Conservation (phyloP, 2,329 filamentous ascomycete species). For the Pseudonectria buxi region DNA sequence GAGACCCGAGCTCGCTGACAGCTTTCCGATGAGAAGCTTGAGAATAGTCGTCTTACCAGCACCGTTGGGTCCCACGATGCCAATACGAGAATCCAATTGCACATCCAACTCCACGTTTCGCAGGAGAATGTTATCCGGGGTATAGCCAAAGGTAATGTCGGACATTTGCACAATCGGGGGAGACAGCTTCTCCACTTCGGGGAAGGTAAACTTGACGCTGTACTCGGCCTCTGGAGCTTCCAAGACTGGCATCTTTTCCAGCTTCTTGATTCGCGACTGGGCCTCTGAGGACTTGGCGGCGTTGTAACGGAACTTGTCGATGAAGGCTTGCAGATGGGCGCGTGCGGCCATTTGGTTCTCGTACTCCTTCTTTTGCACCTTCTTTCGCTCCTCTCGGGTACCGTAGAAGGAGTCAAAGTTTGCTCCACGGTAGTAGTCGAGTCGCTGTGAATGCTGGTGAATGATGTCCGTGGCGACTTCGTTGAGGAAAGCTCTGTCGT, state of each 20-base stretch:
- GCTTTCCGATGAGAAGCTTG: slow-evolving; percentile 88
- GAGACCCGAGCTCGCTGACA: slow-evolving; percentile 68
- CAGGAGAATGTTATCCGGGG: slow-evolving; percentile 69
- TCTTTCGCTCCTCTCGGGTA: slow-evolving; percentile 92
- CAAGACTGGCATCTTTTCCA: slow-evolving; percentile 92
- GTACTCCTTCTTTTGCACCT: slow-evolving; percentile 94
- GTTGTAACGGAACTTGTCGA: slow-evolving; percentile 99
- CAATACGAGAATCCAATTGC: slow-evolving; percentile 94
- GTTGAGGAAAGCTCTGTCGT: slow-evolving; percentile 98
- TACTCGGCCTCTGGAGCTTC: slow-evolving; percentile 90
- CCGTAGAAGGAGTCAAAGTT: slow-evolving; percentile 98
- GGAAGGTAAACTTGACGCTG: slow-evolving; percentile 93
- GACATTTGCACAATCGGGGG: slow-evolving; percentile 98
- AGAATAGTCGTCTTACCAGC: slow-evolving; percentile 98
- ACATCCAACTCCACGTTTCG: slow-evolving; percentile 89
- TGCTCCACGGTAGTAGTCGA: slow-evolving; percentile 97
- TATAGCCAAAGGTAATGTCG: slow-evolving; percentile 85
- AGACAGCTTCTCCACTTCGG: slow-evolving; percentile 93
- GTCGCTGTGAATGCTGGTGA: slow-evolving; percentile 91
- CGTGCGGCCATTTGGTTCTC: slow-evolving; percentile 96
- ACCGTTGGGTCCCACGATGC: slow-evolving; percentile 98
- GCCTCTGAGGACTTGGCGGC: slow-evolving; percentile 97
- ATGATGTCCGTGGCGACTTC: slow-evolving; percentile 99
- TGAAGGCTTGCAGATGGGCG: slow-evolving; percentile 92
- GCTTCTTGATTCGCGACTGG: slow-evolving; percentile 97